Conservation (phyloP, 139 green algal species). For the Astrephomene gubernaculifera region DNA sequence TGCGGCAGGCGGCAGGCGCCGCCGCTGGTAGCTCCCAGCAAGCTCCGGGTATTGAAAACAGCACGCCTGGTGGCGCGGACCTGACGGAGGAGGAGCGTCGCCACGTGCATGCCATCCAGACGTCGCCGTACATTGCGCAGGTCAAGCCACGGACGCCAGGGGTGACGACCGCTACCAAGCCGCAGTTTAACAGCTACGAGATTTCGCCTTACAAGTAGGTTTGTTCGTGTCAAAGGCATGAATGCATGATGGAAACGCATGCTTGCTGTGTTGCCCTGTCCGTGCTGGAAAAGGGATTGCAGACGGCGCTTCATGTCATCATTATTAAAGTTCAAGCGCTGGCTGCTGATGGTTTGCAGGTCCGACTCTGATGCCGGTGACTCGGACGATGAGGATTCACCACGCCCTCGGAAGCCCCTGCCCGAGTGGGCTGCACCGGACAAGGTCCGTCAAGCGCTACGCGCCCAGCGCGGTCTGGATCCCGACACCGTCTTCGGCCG, state of each 20-base stretch:
- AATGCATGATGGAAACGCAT: too few relatives aligned
- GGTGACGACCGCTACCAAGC: neutral
- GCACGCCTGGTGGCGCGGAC: neutral
- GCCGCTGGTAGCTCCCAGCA: neutral
- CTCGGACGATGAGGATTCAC: constrained; percentile 43
- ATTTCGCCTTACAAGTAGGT: constrained; percentile 86
- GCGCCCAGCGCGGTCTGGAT: constrained; percentile 67
- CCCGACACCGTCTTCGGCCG: constrained; percentile 79
- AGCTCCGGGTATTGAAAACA: neutral
- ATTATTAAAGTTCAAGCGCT: too few relatives aligned
- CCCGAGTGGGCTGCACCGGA: constrained; percentile 75
- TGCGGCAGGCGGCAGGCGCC: neutral
- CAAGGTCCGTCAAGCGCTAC: constrained; percentile 62
- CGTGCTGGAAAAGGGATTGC: too few relatives aligned
- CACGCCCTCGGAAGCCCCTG: constrained; percentile 70
- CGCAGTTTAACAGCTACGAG: constrained; percentile 65
- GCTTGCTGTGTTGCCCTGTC: too few relatives aligned
- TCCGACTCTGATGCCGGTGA: constrained; percentile 55
- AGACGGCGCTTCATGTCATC: too few relatives aligned
- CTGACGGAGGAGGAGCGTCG: constrained; percentile 52
- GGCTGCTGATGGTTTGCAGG: neutral
- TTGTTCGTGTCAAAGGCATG: neutral
- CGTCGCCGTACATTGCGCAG: constrained; percentile 62
- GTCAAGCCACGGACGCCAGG: constrained; percentile 57
- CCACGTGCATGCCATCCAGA: constrained; percentile 60